phyloP scores from a whole-genome alignment of 805 yeast species.

The Metschnikowia santaceciliae region DNA sequence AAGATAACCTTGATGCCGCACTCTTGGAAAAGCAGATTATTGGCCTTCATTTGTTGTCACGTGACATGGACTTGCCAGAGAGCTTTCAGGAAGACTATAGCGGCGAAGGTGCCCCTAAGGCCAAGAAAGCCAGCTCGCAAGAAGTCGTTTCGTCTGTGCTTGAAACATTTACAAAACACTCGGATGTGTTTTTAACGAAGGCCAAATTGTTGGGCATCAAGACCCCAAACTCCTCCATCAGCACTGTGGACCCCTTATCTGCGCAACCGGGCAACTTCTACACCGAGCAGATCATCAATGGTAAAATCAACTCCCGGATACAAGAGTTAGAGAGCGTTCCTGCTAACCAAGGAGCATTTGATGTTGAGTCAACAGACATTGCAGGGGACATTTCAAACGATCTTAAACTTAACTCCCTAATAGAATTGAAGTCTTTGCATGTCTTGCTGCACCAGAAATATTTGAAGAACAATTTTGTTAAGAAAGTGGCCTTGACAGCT shows the following conservation, averaged over 20 bases:
- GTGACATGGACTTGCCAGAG: constrained; percentile 62
- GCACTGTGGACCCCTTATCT: constrained; percentile 27
- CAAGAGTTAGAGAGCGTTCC: constrained; percentile 63
- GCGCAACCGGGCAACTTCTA: constrained; percentile 47
- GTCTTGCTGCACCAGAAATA: constrained; percentile 67
- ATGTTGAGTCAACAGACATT: background rate
- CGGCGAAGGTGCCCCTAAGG: constrained; percentile 7
- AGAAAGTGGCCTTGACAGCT: constrained; percentile 49
- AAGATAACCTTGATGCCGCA: constrained; percentile 9
- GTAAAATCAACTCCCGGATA: constrained; percentile 55
- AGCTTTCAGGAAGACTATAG: constrained; percentile 39
- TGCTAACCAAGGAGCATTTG: constrained; percentile 60
- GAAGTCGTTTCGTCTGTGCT: constrained; percentile 11
- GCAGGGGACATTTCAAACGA: constrained; percentile 3
- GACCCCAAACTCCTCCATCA: constrained; percentile 20
- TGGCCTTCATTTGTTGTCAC: constrained; percentile 61
- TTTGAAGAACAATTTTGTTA: constrained; percentile 57
- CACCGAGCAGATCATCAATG: constrained; percentile 50
- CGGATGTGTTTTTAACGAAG: constrained; percentile 20
- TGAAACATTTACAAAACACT: background rate
- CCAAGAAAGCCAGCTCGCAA: constrained; percentile 10
- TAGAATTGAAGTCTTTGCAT: constrained; percentile 67
- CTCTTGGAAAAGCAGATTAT: constrained; percentile 55
- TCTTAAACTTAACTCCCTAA: constrained; percentile 59
- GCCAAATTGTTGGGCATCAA: constrained; percentile 41